Evolutionary conservation across 2,329 filamentous ascomycete genomes (phyloP).

Genomic region (Keithomyces neogunnii): DNA sequence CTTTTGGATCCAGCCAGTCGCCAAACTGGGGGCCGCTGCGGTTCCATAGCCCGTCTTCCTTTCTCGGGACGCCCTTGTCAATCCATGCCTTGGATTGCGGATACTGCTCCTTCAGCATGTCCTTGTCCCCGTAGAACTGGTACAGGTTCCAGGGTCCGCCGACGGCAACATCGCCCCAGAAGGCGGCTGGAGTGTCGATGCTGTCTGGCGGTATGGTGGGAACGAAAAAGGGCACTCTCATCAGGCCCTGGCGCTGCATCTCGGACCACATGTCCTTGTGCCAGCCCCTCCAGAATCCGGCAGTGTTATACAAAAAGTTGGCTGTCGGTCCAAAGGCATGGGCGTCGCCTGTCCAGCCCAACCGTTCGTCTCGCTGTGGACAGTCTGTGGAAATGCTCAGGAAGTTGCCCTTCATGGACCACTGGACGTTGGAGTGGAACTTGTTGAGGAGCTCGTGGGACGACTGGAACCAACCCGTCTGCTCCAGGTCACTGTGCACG

Average conservation of each 20-base stretch:
- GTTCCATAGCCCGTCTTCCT: constrained; percentile 30
- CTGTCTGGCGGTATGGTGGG: constrained; percentile 18
- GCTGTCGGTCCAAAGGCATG: constrained; percentile 42
- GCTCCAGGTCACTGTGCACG: constrained; percentile 43
- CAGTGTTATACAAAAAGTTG: constrained; percentile 44
- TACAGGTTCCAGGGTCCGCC: constrained; percentile 33
- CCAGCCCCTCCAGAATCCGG: constrained; percentile 42
- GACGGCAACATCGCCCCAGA: constrained; percentile 36
- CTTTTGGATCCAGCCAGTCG: constrained; percentile 41
- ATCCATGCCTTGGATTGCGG: constrained; percentile 32
- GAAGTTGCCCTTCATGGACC: constrained; percentile 53
- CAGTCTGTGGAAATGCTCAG: constrained; percentile 49
- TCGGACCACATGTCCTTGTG: constrained; percentile 34
- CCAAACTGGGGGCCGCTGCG: constrained; percentile 27
- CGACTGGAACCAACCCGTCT: constrained; percentile 40
- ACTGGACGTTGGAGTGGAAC: constrained; percentile 44
- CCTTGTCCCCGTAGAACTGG: constrained; percentile 26
- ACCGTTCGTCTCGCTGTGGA: constrained; percentile 45
- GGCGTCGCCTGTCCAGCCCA: constrained; percentile 45
- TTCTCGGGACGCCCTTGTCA: constrained; percentile 25
- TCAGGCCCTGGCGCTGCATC: constrained; percentile 14
- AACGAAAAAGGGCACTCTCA: constrained; percentile 20
- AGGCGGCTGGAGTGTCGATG: constrained; percentile 7
- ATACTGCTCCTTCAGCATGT: constrained; percentile 28
- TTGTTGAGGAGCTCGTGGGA: constrained; percentile 43